phyloP scores from a whole-genome alignment of 163 green algal species.

The Scenedesmus sp. region DNA sequence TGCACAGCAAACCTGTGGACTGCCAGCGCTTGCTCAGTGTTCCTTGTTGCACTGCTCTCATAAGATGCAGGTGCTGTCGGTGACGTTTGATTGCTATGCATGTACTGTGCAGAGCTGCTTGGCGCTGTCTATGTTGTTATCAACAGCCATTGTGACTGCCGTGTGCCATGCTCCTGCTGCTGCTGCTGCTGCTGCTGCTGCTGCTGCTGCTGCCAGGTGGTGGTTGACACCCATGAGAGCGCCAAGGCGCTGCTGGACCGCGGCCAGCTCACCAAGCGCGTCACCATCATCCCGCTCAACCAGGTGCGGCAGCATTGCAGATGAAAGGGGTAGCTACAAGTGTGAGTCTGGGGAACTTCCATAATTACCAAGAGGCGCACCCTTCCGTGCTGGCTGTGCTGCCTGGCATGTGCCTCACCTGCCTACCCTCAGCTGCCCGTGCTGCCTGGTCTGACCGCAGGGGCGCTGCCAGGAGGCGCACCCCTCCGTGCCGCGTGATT shows the following conservation, averaged over 20 bases:
- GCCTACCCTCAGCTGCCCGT: not conserved
- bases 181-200: not conserved
- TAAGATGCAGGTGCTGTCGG: no score
- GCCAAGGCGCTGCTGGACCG: slow-evolving; percentile 90
- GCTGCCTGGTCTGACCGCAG: not conserved
- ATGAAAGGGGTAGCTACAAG: no score
- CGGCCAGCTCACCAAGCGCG: slow-evolving; percentile 85
- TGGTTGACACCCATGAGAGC: slow-evolving; percentile 92
- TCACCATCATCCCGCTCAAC: slow-evolving; percentile 99
- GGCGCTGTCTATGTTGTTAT: not conserved
- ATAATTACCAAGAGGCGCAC: not conserved
- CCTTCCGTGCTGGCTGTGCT: not conserved
- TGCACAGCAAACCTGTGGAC: no score
- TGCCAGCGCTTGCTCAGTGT: no score
- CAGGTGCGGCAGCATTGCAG: slow-evolving; percentile 75
- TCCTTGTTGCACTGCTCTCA: no score
- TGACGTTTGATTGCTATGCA: no score
- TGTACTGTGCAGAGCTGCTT: not conserved
- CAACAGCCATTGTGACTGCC: not conserved
- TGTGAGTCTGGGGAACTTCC: no score
- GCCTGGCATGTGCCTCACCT: not conserved
- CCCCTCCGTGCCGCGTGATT: no score
- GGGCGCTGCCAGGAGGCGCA: not conserved
- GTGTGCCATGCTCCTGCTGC: not conserved
- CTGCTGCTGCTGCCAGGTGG: slow-evolving; percentile 68